A percentile compares a stretch with the other conserved stretches of the same genome.
Conservation (phyloP, 2,329 filamentous ascomycete genomes). For the Epichloe baconii region DNA sequence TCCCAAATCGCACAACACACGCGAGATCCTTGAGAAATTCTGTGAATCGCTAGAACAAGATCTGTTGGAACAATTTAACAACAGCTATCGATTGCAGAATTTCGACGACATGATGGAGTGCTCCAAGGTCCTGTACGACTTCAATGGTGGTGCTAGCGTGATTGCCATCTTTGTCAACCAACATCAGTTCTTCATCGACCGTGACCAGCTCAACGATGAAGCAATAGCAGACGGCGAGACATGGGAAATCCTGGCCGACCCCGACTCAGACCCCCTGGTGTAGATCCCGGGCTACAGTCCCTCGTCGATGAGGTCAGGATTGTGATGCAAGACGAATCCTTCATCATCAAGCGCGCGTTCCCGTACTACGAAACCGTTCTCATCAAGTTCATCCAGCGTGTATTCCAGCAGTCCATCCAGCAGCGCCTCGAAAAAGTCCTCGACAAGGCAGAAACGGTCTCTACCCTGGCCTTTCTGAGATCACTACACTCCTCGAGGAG, state of each 20-base stretch:
- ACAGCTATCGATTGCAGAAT: conserved; percentile 88
- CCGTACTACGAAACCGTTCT: conserved; percentile 93
- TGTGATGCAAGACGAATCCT: conserved; percentile 92
- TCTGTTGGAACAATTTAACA: conserved; percentile 88
- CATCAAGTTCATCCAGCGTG: conserved; percentile 81
- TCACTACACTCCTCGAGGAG: conserved; percentile 81
- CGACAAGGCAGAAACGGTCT: conserved; percentile 85
- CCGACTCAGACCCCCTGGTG: conserved; percentile 83
- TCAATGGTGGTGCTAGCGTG: conserved; percentile 89
- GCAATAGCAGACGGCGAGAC: conserved; percentile 60
- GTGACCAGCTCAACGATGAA: conserved; percentile 82
- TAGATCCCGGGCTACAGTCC: conserved; percentile 85
- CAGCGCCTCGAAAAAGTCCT: conserved; percentile 90
- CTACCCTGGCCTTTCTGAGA: conserved; percentile 79
- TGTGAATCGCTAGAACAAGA: conserved; percentile 93
- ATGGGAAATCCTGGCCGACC: conserved; percentile 89
- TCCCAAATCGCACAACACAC: conserved; percentile 49
- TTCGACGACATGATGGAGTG: conserved; percentile 98
- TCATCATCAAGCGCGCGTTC: conserved; percentile 92
- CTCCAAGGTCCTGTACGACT: conserved; percentile 84
- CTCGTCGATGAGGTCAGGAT: conserved; percentile 89
- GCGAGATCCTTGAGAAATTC: conserved; percentile 92
- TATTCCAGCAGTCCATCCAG: conserved; percentile 97
- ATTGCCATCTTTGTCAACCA: conserved; percentile 96
- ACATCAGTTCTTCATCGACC: conserved; percentile 97